Evolutionary conservation across 805 yeast genomes (phyloP).

Genomic region (Clavispora carvajalis): DNA sequence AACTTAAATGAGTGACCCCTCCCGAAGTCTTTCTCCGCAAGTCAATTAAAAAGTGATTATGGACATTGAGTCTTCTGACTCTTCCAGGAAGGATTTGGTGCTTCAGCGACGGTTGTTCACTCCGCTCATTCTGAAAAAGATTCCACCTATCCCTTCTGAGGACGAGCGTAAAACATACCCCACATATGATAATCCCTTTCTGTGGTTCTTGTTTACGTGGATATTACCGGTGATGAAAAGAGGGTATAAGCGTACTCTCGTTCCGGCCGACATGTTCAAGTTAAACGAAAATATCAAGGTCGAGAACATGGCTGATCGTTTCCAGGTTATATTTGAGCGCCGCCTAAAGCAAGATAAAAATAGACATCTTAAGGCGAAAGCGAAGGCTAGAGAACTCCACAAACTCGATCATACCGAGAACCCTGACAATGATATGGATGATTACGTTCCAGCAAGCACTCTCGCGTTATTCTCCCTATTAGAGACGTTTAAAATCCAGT

Average conservation of each 20-base stretch:
- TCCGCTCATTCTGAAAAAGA: conserved; percentile 7
- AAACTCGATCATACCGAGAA: background rate
- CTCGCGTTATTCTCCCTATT: background rate
- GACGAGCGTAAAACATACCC: conserved; percentile 7
- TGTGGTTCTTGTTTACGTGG: conserved; percentile 17
- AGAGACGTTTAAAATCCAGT: conserved; percentile 1
- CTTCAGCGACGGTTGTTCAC: conserved; percentile 9
- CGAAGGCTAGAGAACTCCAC: background rate
- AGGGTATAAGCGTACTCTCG: conserved; percentile 18
- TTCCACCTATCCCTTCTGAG: conserved; percentile 12
- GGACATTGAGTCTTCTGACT: background rate
- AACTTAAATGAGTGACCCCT: no score
- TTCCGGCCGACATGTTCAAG: conserved; percentile 13
- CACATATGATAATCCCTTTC: conserved; percentile 6
- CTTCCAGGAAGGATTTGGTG: background rate
- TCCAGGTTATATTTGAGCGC: conserved; percentile 1
- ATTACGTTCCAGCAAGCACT: conserved; percentile 1
- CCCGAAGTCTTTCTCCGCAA: no score
- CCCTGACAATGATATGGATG: conserved; percentile 1
- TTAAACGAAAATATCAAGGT: conserved; percentile 10
- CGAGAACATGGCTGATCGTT: conserved; percentile 9
- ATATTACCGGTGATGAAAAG: conserved; percentile 13
- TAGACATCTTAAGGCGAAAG: background rate
- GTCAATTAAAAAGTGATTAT: no score
- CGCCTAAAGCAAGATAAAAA: background rate